Evolutionary conservation across 257 asterid genomes (phyloP), one percentile per base, ranked within the genome.

Genomic region (Linderniella brevidens): DNA sequence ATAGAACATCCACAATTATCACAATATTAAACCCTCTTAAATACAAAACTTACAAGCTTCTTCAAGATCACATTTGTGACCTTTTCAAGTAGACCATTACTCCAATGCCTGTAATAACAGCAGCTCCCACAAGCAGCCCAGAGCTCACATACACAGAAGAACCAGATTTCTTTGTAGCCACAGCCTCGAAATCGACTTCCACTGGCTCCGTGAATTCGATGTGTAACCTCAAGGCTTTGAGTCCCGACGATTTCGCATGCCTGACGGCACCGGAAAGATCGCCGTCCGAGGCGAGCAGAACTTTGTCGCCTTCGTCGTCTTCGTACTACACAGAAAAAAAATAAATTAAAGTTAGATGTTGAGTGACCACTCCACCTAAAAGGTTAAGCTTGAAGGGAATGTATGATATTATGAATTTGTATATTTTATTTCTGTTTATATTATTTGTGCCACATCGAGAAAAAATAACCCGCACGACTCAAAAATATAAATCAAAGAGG

Each of bases 281-380:
- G 54, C 69, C 65, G 51, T 88, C 93, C 13, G 77, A 57, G 46
- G 79, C 71, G 52, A 88, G 93, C 69, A 88, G 67, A 49, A 88
- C 95, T 65, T 70, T 88, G 61, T 88, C 95, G 25, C 95, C 93
- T 70, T 88, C 95, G 37, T 88, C 97, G 55, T 88, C 95, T 70
- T 84, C 97, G 62, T 88, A 88, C 95, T 88, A 48, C 57, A 48
- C 49, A 12, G 40, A 19, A 13, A n/a, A 19, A 41, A 53, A 48
- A 52, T 55, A 19, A 19, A 25, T 19, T 5, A 4, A n/a, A n/a
- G n/a, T n/a, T n/a, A n/a, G n/a, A n/a, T n/a, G n/a, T n/a, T n/a
- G n/a, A n/a, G n/a, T n/a, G n/a, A n/a, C n/a, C n/a, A n/a, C n/a
- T n/a, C n/a, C n/a, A n/a, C n/a, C n/a, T n/a, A n/a, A n/a, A n/a